Conservation (phyloP, 1,139 yeast genomes). For the Saccharomyces hybrid region DNA sequence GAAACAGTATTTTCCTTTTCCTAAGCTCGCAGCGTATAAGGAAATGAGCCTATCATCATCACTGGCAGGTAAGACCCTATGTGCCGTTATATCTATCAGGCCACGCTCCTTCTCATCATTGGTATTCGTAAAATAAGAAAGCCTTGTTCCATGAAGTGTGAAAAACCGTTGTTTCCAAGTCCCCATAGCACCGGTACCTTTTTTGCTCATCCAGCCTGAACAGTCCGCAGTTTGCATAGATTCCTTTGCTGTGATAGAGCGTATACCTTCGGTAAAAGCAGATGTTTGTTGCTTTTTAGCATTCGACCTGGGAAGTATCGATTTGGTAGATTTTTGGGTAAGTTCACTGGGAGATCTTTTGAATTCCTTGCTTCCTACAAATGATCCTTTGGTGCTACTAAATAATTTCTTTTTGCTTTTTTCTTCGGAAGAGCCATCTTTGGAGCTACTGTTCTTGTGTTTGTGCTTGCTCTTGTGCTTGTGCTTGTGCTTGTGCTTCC, state of each 20-base stretch:
- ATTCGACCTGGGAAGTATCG: conserved; percentile 4
- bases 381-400: not conserved
- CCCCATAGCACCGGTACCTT: conserved; percentile 73
- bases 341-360: not conserved
- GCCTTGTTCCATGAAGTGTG: conserved; percentile 83
- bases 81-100: conserved; percentile 89
- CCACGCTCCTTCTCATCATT: conserved; percentile 83
- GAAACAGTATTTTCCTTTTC: conserved; percentile 89
- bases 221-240: conserved; percentile 67
- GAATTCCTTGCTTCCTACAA: not conserved
- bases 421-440: not conserved
- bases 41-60: conserved; percentile 74
- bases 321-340: not conserved
- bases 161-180: conserved; percentile 90
- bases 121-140: conserved; percentile 75
- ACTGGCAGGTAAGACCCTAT: conserved; percentile 71
- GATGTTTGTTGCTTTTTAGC: conserved; percentile 59
- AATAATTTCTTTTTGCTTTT: not conserved
- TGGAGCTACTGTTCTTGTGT: not conserved
- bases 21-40: conserved; percentile 84
- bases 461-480: not conserved
- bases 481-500: not conserved
- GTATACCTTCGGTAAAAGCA: conserved; percentile 90
- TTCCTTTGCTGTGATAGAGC: conserved; percentile 67
- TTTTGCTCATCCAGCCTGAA: conserved; percentile 95